A percentile compares a stretch with the other conserved stretches of the same genome.
Evolutionary conservation across 352 stramenopile genomes (phyloP).

Genomic region (Phytophthora colocasiae): DNA sequence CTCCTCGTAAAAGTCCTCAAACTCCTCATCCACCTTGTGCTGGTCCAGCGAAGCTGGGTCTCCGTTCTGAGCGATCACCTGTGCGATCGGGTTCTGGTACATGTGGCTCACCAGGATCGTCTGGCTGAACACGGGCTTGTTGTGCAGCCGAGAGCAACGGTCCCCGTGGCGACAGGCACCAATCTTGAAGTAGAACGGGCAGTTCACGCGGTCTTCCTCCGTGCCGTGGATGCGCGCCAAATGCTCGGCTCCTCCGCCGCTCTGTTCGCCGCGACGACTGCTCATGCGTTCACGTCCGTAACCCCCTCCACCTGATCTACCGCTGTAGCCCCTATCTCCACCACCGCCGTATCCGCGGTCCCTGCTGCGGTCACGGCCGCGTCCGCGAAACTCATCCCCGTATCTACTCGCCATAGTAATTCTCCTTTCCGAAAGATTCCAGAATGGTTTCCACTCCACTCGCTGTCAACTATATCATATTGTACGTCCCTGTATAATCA

Average conservation of each 20-base stretch:
- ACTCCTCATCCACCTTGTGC: conserved; percentile 95
- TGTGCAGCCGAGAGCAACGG: conserved; percentile 98
- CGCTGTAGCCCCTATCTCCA: conserved; percentile 45
- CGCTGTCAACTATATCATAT: conserved; percentile 13
- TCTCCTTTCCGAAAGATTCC: conserved; percentile 43
- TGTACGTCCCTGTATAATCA: not conserved
- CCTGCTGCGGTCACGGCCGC: conserved; percentile 75
- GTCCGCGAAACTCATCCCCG: conserved; percentile 70
- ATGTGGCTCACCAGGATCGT: conserved; percentile 99
- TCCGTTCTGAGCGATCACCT: conserved; percentile 90
- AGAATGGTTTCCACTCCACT: conserved; percentile 46
- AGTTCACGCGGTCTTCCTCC: conserved; percentile 98
- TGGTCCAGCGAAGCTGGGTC: conserved; percentile 87
- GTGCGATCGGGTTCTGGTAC: conserved; percentile 96
- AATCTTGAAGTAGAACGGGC: conserved; percentile 99
- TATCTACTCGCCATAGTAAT: conserved; percentile 71
- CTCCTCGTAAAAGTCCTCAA: conserved; percentile 97
- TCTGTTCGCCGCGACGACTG: conserved; percentile 66
- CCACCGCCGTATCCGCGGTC: conserved; percentile 60
- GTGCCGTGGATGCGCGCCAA: conserved; percentile 98
- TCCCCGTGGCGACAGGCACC: conserved; percentile 99
- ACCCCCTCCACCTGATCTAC: conserved; percentile 51
- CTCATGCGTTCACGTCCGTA: conserved; percentile 64
- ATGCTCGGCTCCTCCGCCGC: conserved; percentile 92
- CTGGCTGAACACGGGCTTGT: conserved; percentile 98